phyloP scores from a whole-genome alignment of 208 protist genomes.

The Crithidia sp. region DNA sequence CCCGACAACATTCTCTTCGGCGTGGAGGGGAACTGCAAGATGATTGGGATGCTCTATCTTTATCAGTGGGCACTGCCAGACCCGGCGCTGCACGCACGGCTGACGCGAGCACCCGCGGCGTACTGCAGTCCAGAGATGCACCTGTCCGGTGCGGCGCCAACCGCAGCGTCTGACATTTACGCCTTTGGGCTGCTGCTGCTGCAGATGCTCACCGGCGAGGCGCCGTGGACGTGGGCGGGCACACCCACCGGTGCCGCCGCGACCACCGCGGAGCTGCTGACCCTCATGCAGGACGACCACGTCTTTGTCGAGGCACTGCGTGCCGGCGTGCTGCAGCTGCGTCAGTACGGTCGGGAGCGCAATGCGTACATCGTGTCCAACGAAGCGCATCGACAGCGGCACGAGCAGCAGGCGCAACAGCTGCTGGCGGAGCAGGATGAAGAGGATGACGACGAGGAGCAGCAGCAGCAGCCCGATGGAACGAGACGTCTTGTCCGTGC shows the following conservation, averaged over 20 bases:
- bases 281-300: constrained; percentile 18
- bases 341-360: constrained; percentile 19
- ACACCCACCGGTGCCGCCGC: background rate
- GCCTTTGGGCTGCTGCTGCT: constrained; percentile 55
- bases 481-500: background rate
- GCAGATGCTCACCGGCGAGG: constrained; percentile 37
- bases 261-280: constrained; percentile 17
- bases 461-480: background rate
- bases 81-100: background rate
- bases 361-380: constrained; percentile 31
- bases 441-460: background rate
- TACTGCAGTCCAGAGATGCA: constrained; percentile 53
- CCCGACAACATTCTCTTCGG: constrained; percentile 46
- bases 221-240: constrained; percentile 49
- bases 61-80: constrained; percentile 31
- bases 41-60: constrained; percentile 38
- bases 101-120: constrained; percentile 13
- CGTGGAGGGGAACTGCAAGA: constrained; percentile 51
- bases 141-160: constrained; percentile 22
- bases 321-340: constrained; percentile 22
- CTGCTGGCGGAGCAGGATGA: background rate
- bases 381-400: background rate
- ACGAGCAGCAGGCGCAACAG: background rate
- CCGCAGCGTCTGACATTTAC: constrained; percentile 47
- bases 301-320: constrained; percentile 18